phyloP scores from a whole-genome alignment of 1,139 yeast species.

The Wickerhamomyces sp. region DNA sequence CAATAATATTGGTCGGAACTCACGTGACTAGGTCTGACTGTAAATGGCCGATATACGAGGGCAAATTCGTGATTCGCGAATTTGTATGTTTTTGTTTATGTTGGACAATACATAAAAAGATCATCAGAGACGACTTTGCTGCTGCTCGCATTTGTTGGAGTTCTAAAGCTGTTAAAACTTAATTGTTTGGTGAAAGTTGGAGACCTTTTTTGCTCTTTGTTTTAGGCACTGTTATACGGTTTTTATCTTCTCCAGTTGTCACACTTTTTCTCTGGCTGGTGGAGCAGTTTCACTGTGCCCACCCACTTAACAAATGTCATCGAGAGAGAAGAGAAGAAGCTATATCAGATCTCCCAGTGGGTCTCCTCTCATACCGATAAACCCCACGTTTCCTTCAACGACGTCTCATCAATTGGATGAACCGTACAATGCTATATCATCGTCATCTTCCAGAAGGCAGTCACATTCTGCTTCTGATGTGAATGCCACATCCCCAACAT shows the following conservation, averaged over 20 bases:
- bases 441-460: constrained; percentile 7
- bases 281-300: no score
- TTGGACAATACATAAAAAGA: neutral
- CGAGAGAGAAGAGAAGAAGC: constrained; percentile 20
- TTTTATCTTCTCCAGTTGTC: neutral
- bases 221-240: neutral
- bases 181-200: no score
- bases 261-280: no score
- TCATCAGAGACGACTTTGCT: no score
- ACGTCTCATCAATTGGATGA: constrained; percentile 18
- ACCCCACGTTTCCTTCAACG: constrained; percentile 17
- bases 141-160: no score
- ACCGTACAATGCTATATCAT: constrained; percentile 9
- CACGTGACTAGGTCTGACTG: no score
- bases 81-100: neutral
- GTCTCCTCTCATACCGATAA: constrained; percentile 24
- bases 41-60: no score
- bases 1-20: no score
- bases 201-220: neutral
- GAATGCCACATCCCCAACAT: constrained; percentile 9
- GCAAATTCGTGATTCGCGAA: no score
- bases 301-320: constrained; percentile 1
- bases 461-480: constrained; percentile 15
- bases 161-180: no score
- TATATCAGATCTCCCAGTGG: constrained; percentile 18